Evolutionary conservation across 2,329 filamentous ascomycete species (phyloP), one percentile per base, ranked within the genome.

Genomic region (Xylaria sp.): DNA sequence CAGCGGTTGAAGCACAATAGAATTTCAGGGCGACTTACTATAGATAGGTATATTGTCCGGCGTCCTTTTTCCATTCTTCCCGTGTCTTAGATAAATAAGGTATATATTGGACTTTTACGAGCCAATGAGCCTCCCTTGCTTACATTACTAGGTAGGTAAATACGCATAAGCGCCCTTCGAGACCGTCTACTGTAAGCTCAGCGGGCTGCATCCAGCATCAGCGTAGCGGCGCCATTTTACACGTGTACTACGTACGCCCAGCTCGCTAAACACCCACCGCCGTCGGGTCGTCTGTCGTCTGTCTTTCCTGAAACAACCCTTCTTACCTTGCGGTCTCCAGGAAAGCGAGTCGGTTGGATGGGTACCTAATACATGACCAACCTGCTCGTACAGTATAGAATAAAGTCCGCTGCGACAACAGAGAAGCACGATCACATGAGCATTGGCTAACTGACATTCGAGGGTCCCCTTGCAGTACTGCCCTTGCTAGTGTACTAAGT

Each of bases 111-210:
- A 29, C 16, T 42, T 16, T 10, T 40, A 47, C 50, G 6, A 61
- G 32, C 50, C 40, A 51, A 59, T 59, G 13, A 29, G 10, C 44
- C 35, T 59, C 42, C 42, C 48, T 61, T 37, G 51, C 40, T 60
- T 48, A 23, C 40, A 27, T 10, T 27, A 25, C 40, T 2, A 40
- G 9, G 9, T 10, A 40, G 12, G 37, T 16, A 16, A 47, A 2
- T 35, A 13, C 12, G 1, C 21, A 10, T 54, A 54, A 35, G 51
- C 51, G 51, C 51, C 29, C 51, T 32, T 23, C 5, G 25, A 51
- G 25, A 51, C 12, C 48, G 25, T 13, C 18, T 44, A 40, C 8
- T 40, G 44, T 47, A 50, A 9, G 4, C 13, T 12, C 40, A 44
- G 16, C 18, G 13, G 18, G 40, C 40, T n/a, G n/a, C 40, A 42